Percentiles rank a stretch among this genome's conserved stretches.
Conservation (phyloP, 139 green algal species). For the Chlamydomonas eustigma region DNA sequence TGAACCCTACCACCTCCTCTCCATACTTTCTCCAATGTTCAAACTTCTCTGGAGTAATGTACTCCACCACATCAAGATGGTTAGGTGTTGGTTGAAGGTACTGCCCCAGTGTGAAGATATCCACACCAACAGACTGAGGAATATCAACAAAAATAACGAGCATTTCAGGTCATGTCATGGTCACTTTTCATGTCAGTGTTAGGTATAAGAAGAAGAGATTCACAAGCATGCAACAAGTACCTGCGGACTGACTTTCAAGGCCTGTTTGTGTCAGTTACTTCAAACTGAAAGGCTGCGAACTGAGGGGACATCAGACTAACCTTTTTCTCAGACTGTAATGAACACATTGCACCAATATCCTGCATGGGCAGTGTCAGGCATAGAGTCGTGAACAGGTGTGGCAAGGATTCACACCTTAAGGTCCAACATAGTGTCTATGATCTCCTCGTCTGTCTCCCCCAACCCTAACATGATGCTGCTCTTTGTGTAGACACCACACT, state of each 20-base stretch:
- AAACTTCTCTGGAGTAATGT: constrained; percentile 92
- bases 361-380: too few relatives aligned
- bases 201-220: neutral
- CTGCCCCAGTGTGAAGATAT: constrained; percentile 95
- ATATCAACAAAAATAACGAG: too few relatives aligned
- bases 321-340: too few relatives aligned
- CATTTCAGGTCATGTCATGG: neutral
- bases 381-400: too few relatives aligned
- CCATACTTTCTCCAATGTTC: constrained; percentile 79
- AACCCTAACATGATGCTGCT: constrained; percentile 95
- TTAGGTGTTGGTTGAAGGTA: constrained; percentile 94
- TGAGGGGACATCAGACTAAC: too few relatives aligned
- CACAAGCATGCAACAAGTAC: neutral
- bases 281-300: too few relatives aligned
- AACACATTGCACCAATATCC: too few relatives aligned
- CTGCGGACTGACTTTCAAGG: neutral
- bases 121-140: constrained; percentile 61
- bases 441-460: constrained; percentile 80
- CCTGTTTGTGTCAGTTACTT: too few relatives aligned
- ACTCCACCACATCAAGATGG: constrained; percentile 87
- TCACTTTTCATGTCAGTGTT: neutral
- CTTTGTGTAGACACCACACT: constrained; percentile 81
- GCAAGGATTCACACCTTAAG: too few relatives aligned
- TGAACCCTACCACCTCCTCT: constrained; percentile 77
- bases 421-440: constrained; percentile 82